Base-by-base conservation (phyloP, 129 eudicot genomes). In the Flaveria trinervia region DNA sequence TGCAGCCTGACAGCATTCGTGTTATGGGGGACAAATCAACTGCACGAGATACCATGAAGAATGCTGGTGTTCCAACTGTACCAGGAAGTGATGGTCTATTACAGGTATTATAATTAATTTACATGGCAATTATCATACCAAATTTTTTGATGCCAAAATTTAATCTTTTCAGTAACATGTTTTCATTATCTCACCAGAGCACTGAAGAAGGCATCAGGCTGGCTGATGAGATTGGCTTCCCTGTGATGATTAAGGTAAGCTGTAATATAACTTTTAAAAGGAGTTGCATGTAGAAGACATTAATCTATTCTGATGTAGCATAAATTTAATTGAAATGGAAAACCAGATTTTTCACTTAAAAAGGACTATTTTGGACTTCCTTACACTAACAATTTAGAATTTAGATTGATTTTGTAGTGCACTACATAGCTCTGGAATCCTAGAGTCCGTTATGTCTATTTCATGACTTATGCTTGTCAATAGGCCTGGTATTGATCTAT, bases 21-120 rank as follows among this genome's bases (percentile, higher is more conserved):
- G 93, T 91, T 72, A 94, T 94, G 98, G 98, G 98, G 75, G 98
- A 94, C 87, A 94, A 94, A 84, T 79, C 97, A 78, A 94, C 98
- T 83, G 98, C 98, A 12, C 89, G 98, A 66, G 98, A 94, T 6
- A 94, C 98, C 71, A 94, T 94, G 98, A 94, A 94, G 88, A 94
- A 89, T 67, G 98, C 98, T 83, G 98, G 98, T 68, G 98, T 94
- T 75, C 98, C 98, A 73, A 89, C 96, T 84, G 98, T 94, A 70
- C 98, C 98, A 36, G 98, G 98, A 73, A 91, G 98, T 82, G 98
- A 94, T 16, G 97, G 98, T 60, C 84, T 94, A 50, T 80, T 94
- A 75, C 88, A 88, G 93, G 98, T 91, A 79, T 28, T 68, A 61
- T 18, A 30, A 59, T 71, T 54, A 23, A 26, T 68, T 56, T 62